phyloP scores from a whole-genome alignment of 73 alveolate species.

The Stentor roeselii region DNA sequence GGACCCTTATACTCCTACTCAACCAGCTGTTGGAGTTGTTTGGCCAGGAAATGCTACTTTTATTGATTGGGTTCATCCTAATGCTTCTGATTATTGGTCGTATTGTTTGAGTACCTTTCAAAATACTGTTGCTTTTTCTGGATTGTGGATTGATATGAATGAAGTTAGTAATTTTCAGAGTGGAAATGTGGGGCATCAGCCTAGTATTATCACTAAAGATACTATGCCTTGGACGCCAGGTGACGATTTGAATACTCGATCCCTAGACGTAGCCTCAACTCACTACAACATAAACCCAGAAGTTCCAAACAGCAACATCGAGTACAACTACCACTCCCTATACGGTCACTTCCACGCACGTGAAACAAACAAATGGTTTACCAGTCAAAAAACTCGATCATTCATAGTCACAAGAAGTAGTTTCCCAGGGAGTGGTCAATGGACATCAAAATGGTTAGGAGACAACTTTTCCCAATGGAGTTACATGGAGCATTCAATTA shows the following conservation, averaged over 20 bases:
- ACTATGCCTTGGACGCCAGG: slow-evolving; percentile 26
- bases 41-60: slow-evolving; percentile 91
- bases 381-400: slow-evolving; percentile 60
- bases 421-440: slow-evolving; percentile 82
- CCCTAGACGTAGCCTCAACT: background rate
- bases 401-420: slow-evolving; percentile 85
- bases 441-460: slow-evolving; percentile 87
- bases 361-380: background rate
- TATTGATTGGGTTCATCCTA: slow-evolving; percentile 75
- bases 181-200: slow-evolving; percentile 38
- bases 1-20: slow-evolving; percentile 21
- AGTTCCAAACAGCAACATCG: background rate
- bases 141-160: slow-evolving; percentile 92
- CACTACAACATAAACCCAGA: too few relatives aligned
- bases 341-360: background rate
- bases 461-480: slow-evolving; percentile 75
- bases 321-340: background rate
- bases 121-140: slow-evolving; percentile 54
- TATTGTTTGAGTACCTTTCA: slow-evolving; percentile 24
- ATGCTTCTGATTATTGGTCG: slow-evolving; percentile 77
- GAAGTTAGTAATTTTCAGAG: slow-evolving; percentile 63
- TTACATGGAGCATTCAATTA: slow-evolving; percentile 78
- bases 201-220: background rate
- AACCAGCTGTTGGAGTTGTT: slow-evolving; percentile 65
- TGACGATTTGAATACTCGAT: slow-evolving; percentile 1